These are phyloP conservation scores for Plasmodium gonderi DNA, from an alignment of 169 alveolate genomes.

Conservation along the genomic window DNA sequence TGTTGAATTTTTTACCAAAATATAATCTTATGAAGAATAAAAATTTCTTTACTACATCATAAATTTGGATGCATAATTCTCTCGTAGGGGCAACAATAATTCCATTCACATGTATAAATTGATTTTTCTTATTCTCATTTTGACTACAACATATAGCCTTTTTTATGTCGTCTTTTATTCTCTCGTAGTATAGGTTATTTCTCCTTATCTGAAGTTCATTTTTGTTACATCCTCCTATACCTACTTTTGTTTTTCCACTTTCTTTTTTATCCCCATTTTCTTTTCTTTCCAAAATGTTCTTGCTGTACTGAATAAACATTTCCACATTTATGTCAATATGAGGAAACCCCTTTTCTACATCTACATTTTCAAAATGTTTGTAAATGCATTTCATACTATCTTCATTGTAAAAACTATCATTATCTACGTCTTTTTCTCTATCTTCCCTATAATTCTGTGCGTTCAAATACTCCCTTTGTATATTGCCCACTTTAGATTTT, in stretches of 20 bases:
- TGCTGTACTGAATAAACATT: conserved; percentile 2
- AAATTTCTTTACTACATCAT: conserved; percentile 45
- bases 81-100: conserved; percentile 93
- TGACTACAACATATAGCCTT: neutral
- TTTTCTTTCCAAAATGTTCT: neutral
- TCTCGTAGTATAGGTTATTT: neutral
- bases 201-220: neutral
- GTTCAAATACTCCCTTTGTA: neutral
- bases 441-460: neutral
- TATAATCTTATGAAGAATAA: conserved; percentile 55
- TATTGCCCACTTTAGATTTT: conserved; percentile 80
- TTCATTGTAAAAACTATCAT: neutral
- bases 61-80: conserved; percentile 93
- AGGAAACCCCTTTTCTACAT: conserved; percentile 9
- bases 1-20: conserved; percentile 4
- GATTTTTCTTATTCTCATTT: neutral
- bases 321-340: neutral
- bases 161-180: neutral
- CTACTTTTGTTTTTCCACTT: neutral
- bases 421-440: neutral
- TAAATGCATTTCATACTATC: conserved; percentile 16
- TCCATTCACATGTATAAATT: conserved; percentile 80
- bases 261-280: neutral
- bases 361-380: conserved; percentile 3
- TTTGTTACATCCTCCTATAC: neutral